Evolutionary conservation across 176 grass and related monocot species (phyloP).

Genomic region (Lolium multiflorum): DNA sequence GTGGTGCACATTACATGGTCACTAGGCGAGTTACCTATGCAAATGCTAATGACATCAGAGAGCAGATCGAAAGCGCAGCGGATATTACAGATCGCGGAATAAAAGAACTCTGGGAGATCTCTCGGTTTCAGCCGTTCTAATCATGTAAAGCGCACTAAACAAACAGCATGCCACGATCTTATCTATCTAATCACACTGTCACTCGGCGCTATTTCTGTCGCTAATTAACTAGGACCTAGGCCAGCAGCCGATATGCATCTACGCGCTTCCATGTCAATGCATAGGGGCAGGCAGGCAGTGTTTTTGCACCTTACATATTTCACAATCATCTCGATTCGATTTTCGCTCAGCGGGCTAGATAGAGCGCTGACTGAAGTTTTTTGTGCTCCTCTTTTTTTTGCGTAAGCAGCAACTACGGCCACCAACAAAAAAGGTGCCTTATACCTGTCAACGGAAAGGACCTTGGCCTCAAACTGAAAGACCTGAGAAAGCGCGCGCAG

Average conservation of each 20-base stretch:
- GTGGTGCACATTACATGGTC: slow-evolving; percentile 55
- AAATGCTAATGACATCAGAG: slow-evolving; percentile 48
- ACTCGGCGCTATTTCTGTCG: slow-evolving; percentile 12
- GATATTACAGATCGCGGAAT: slow-evolving; percentile 35
- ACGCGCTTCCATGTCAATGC: slow-evolving; percentile 44
- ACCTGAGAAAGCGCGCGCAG: slow-evolving; percentile 36
- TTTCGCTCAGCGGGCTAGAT: slow-evolving; percentile 27
- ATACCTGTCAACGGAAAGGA: slow-evolving; percentile 43
- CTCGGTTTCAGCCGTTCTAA: slow-evolving; percentile 43
- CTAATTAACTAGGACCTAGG: slow-evolving; percentile 50
- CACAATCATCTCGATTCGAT: slow-evolving; percentile 50
- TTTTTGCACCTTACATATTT: slow-evolving; percentile 61
- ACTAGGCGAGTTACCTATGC: slow-evolving; percentile 37
- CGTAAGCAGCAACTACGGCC: slow-evolving; percentile 20
- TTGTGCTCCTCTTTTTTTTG: background rate
- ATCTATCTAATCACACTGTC: slow-evolving; percentile 56
- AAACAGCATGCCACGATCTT: slow-evolving; percentile 50
- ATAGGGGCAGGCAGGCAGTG: slow-evolving; percentile 18
- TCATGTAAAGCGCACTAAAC: slow-evolving; percentile 63
- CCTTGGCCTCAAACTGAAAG: slow-evolving; percentile 31
- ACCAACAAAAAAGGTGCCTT: slow-evolving; percentile 42
- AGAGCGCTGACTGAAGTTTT: slow-evolving; percentile 12
- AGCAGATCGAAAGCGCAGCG: slow-evolving; percentile 38
- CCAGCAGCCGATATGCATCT: slow-evolving; percentile 30
- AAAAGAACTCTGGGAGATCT: slow-evolving; percentile 10